Evolutionary conservation across 2,329 filamentous ascomycete genomes (phyloP).

Genomic region (Myriangium duriaei): DNA sequence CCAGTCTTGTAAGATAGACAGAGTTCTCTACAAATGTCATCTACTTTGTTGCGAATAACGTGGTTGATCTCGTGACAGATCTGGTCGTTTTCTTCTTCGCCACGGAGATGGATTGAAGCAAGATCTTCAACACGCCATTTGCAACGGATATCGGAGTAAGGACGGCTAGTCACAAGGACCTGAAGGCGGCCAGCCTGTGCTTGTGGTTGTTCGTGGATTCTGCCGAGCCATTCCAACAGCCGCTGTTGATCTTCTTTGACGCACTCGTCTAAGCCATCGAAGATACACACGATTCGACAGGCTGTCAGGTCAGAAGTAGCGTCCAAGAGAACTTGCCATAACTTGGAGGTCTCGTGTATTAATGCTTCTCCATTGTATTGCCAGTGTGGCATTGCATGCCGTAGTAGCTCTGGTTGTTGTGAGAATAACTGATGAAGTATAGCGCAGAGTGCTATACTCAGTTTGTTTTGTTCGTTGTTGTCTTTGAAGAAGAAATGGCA

Average conservation of each 20-base stretch:
- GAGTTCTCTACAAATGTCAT: neutral
- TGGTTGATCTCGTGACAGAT: slow-evolving; percentile 12
- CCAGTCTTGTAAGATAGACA: neutral
- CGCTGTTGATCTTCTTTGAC: slow-evolving; percentile 8
- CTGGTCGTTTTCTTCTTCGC: slow-evolving; percentile 12
- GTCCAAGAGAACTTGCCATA: slow-evolving; percentile 13
- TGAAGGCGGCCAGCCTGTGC: too few species aligned
- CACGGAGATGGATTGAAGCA: slow-evolving; percentile 7
- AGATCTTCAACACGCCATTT: slow-evolving; percentile 3
- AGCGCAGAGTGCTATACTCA: slow-evolving; percentile 22
- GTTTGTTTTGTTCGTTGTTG: slow-evolving; percentile 22
- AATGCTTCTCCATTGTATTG: slow-evolving; percentile 16
- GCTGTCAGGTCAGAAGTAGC: slow-evolving; percentile 7
- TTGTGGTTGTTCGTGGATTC: slow-evolving; percentile 8
- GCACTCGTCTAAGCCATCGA: slow-evolving; percentile 21
- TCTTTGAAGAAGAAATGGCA: slow-evolving; percentile 31
- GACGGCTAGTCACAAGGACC: slow-evolving; percentile 15
- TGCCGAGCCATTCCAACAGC: slow-evolving; percentile 10
- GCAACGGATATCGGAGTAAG: slow-evolving; percentile 11
- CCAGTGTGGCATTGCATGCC: slow-evolving; percentile 12
- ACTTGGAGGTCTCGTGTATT: slow-evolving; percentile 8
- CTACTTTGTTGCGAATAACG: slow-evolving; percentile 6
- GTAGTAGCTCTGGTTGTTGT: slow-evolving; percentile 17
- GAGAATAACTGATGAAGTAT: slow-evolving; percentile 28
- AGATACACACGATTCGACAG: slow-evolving; percentile 14